Evolutionary conservation across 140 eudicot genomes (phyloP), one percentile per base, ranked within the genome.

Genomic region (Cichorium intybus): DNA sequence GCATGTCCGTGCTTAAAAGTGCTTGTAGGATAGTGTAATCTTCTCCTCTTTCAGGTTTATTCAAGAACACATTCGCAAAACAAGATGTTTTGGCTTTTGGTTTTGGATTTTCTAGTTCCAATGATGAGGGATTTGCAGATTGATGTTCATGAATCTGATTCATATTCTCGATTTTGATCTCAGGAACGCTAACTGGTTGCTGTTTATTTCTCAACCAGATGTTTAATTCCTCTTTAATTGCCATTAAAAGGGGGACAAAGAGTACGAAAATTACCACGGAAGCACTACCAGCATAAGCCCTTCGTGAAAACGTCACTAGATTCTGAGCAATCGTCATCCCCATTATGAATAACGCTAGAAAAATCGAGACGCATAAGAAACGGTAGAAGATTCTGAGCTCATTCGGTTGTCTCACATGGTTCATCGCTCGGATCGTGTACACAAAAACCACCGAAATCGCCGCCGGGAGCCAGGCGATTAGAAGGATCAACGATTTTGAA

Each of bases 31-130:
- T 82, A 3, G 41, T 76, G 78, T 82, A 85, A 61, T 85, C 86
- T 17, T 82, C 88, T 6, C 94, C 89, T 68, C 88, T 79, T 54
- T 71, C 69, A n/a, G 88, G 94, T 31, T 85, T 82, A 9, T 77
- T 62, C 56, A 75, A 68, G 45, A 71, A 74, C 47, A 82, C 85
- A 48, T 72, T 75, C 0, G 77, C 70, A 20, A 77, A 81, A 60
- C 80, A 79, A 2, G 86, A 69, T 27, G 27, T 33, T 45, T 43
- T 56, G 6, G 46, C 48, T 45, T 58, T 66, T 2, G 9, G 8
- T 14, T 37, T 49, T 9, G 58, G 4, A 12, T 21, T 14, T 18
- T 43, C 62, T 4, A 11, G 21, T 57, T 56, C 61, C 41, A 56
- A n/a, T 56, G 21, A 50, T 33, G 62, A 15, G 0, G 57, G 24